Evolutionary conservation across 306 rosid species (phyloP).

Genomic region (Sindora glabra): DNA sequence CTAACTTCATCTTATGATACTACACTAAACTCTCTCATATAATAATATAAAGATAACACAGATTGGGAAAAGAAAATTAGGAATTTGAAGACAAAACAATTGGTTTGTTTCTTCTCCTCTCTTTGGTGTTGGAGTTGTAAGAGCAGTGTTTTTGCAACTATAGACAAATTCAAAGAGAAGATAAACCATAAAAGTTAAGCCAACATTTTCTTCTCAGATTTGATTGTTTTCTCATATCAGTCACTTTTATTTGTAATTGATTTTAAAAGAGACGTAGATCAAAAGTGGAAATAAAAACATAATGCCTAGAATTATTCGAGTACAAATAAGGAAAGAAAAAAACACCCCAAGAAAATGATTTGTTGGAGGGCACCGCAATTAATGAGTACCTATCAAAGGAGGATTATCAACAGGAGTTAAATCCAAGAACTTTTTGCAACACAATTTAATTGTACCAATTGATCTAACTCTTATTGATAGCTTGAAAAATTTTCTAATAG

Average conservation of each 20-base stretch:
- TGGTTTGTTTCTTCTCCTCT: slow-evolving; percentile 15
- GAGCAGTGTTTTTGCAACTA: slow-evolving; percentile 2
- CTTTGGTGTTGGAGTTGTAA: background rate
- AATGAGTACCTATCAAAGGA: too few species aligned
- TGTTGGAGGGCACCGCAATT: too few species aligned
- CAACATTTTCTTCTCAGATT: too few species aligned
- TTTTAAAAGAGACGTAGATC: too few species aligned
- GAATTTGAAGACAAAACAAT: background rate
- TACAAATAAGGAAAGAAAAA: slow-evolving; percentile 34
- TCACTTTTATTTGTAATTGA: too few species aligned
- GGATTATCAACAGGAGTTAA: too few species aligned
- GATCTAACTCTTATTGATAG: slow-evolving; percentile 13
- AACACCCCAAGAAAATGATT: slow-evolving; percentile 28
- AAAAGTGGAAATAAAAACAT: too few species aligned
- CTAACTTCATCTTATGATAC: slow-evolving; percentile 5
- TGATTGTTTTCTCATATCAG: too few species aligned
- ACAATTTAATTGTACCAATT: too few species aligned
- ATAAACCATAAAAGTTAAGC: slow-evolving; percentile 17
- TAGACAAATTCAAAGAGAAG: slow-evolving; percentile 15
- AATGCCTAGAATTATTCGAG: too few species aligned
- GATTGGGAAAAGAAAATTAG: slow-evolving; percentile 3
- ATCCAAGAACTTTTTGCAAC: too few species aligned
- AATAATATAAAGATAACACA: slow-evolving; percentile 6
- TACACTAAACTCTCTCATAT: slow-evolving; percentile 17
- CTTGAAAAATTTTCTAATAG: slow-evolving; percentile 13